Conservation (phyloP, 345 rosid genomes). For the Laguncularia racemosa region DNA sequence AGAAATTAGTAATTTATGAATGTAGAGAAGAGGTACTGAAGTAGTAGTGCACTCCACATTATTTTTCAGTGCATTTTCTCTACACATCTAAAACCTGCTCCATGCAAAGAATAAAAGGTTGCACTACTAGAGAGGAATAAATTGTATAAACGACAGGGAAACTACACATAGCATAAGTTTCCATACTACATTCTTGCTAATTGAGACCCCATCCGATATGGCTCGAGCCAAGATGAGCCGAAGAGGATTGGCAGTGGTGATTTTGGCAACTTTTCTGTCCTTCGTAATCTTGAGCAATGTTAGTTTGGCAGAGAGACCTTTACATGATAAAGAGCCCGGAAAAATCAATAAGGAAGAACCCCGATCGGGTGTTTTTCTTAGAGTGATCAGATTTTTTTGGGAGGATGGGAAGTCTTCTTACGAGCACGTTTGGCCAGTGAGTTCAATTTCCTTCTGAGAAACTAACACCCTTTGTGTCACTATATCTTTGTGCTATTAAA, state of each 20-base stretch:
- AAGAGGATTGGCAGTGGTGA: constrained; percentile 12
- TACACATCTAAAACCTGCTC: too few species aligned
- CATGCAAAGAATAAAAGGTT: too few species aligned
- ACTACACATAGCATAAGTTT: not conserved
- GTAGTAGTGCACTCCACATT: too few species aligned
- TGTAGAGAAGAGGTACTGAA: too few species aligned
- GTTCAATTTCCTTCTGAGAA: constrained; percentile 13
- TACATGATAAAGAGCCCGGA: constrained; percentile 18
- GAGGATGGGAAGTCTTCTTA: constrained; percentile 49
- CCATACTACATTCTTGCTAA: too few species aligned
- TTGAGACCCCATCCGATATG: constrained; percentile 6
- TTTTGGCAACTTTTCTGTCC: constrained; percentile 18
- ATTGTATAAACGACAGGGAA: not conserved
- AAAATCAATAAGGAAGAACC: constrained; percentile 9
- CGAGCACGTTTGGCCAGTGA: constrained; percentile 70
- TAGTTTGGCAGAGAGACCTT: constrained; percentile 32
- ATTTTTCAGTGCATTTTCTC: too few species aligned
- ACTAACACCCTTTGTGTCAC: not conserved
- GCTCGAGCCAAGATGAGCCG: constrained; percentile 11
- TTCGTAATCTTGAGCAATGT: constrained; percentile 17
- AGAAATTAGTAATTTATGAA: too few species aligned
- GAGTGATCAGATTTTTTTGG: constrained; percentile 43
- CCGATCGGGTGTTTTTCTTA: constrained; percentile 12
- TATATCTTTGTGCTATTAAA: not conserved
- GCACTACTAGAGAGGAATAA: too few species aligned